A percentile compares a stretch with the other conserved stretches of the same genome.
Conservation (phyloP, 768 basidiomycete species). For the Amylocystis lapponica region DNA sequence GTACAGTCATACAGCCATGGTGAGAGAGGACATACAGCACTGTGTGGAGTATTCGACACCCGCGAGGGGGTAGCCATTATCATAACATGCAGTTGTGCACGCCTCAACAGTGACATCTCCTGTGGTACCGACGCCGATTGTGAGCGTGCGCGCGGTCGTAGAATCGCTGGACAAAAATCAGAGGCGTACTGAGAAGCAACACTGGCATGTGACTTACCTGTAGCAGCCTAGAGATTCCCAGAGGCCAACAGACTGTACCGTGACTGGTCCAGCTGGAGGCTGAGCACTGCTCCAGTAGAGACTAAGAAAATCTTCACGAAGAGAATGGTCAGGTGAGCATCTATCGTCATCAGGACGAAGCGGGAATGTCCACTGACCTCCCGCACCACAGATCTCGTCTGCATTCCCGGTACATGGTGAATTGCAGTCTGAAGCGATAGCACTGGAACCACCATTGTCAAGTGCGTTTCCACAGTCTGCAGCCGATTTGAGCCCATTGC, state of each 20-base stretch:
- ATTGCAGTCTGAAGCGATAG: constrained; percentile 49
- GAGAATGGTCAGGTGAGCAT: not conserved
- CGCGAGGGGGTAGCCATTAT: constrained; percentile 37
- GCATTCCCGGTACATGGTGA: constrained; percentile 56
- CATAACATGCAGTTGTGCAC: constrained; percentile 59
- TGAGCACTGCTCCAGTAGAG: constrained; percentile 57
- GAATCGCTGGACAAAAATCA: constrained; percentile 26
- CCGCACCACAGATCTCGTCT: constrained; percentile 55
- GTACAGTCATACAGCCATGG: constrained; percentile 1
- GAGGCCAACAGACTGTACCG: constrained; percentile 48
- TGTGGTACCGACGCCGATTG: constrained; percentile 27
- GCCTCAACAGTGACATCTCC: constrained; percentile 46
- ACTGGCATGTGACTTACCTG: constrained; percentile 36
- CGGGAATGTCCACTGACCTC: constrained; percentile 26
- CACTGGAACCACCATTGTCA: constrained; percentile 38
- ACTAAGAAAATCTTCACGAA: constrained; percentile 43
- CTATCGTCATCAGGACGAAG: no score
- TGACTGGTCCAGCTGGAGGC: constrained; percentile 51
- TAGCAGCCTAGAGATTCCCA: constrained; percentile 77
- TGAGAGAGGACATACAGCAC: constrained; percentile 15
- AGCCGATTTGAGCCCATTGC: constrained; percentile 3
- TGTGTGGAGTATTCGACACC: constrained; percentile 36
- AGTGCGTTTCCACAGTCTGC: constrained; percentile 62
- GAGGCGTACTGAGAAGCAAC: constrained; percentile 1
- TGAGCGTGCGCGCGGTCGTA: constrained; percentile 26